A percentile compares a stretch with the other conserved stretches of the same genome.
Conservation (phyloP, 106 monocot genomes). For the Dactylorhiza incarnata region DNA sequence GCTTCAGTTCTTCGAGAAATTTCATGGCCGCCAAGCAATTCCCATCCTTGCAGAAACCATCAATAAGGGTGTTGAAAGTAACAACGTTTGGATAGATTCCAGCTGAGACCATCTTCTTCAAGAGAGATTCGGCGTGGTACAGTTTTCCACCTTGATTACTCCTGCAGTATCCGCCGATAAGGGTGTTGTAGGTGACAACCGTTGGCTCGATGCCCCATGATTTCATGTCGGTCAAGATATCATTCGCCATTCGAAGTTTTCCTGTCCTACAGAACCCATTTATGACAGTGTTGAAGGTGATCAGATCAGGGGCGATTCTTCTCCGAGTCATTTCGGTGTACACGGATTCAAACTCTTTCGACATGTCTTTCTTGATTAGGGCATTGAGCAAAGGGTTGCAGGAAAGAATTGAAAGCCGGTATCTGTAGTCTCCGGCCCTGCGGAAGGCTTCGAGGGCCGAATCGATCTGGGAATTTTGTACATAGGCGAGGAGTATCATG, state of each 20-base stretch:
- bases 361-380: conserved; percentile 27
- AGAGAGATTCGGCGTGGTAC: conserved; percentile 53
- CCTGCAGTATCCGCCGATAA: conserved; percentile 67
- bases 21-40: conserved; percentile 46
- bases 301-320: conserved; percentile 44
- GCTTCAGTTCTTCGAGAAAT: conserved; percentile 70
- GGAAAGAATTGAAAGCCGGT: conserved; percentile 42
- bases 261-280: conserved; percentile 54
- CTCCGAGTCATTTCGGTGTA: conserved; percentile 39
- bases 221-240: conserved; percentile 63
- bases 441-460: conserved; percentile 45
- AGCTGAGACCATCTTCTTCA: conserved; percentile 55
- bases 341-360: conserved; percentile 26
- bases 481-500: conserved; percentile 57
- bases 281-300: conserved; percentile 70
- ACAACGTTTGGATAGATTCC: conserved; percentile 50
- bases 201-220: conserved; percentile 55
- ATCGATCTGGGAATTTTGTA: conserved; percentile 15
- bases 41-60: conserved; percentile 75
- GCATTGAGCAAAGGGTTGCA: conserved; percentile 48
- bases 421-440: conserved; percentile 43
- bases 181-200: conserved; percentile 62
- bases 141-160: conserved; percentile 42
- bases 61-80: conserved; percentile 69
- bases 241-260: conserved; percentile 44